Evolutionary conservation across 2,329 filamentous ascomycete genomes (phyloP), one percentile per base, ranked within the genome.

Genomic region (Clonostachys sp.): DNA sequence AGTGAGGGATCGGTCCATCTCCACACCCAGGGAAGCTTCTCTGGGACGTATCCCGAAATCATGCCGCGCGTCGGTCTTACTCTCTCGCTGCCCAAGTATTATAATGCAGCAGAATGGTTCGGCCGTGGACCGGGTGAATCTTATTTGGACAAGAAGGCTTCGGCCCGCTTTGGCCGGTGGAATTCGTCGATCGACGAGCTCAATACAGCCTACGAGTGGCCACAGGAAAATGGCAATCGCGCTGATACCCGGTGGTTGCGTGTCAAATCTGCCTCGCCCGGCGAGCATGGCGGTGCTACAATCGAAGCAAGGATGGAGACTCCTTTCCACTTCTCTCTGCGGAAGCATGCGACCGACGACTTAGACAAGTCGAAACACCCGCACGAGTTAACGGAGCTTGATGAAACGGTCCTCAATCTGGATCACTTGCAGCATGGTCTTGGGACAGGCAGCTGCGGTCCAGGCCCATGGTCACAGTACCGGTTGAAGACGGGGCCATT

Each of bases 171-270:
- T 0, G 82, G 76, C 2, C 66, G 79, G 39, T 81, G 70, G 61
- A 59, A 57, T 0, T 57, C 57, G 1, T 61, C 59, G 1, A 64
- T 83, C 2, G 66, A 71, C 1, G 70, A 75, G 1, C 68, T 87
- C 24, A 75, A 78, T 57, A 73, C 74, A 0, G 67, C 71, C 1
- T 87, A 86, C 55, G 84, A 88, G 16, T 80, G 82, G 18, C 84
- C 84, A 0, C 84, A 89, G 58, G 84, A 88, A 55, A 80, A 77
- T 45, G 81, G 81, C 1, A 88, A 87, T 59, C 70, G 80, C 13
- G 79, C 78, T 47, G 80, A 80, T 34, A 78, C 77, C 0, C 69
- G 78, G 7, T 87, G 80, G 77, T 61, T 86, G 5, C 63, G 65
- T 13, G 48, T 74, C 7, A 56, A 48, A 4, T 48, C 62, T 18